Conservation (phyloP, 1,284 basidiomycete species). For the Ceratorhiza oryzae-sativae region DNA sequence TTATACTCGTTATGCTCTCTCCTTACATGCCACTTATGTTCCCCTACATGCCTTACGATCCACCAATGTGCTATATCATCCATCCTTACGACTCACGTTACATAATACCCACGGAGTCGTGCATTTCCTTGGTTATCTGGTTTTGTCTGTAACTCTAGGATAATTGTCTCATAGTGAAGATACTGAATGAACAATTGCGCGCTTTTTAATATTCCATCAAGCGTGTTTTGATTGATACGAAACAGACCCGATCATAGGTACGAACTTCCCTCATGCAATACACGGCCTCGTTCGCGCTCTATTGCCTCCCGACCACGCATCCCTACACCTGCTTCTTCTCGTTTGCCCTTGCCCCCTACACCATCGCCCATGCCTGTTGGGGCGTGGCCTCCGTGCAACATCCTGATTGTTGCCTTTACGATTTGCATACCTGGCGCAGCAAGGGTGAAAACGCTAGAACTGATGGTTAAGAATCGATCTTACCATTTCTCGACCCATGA, state of each 20-base stretch:
- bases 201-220: neutral
- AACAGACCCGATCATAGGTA: slow-evolving; percentile 48
- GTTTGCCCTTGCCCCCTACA: slow-evolving; percentile 71
- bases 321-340: slow-evolving; percentile 71
- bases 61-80: slow-evolving; percentile 24
- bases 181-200: slow-evolving; percentile 31
- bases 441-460: neutral
- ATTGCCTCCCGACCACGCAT: slow-evolving; percentile 68
- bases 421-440: slow-evolving; percentile 41
- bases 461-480: neutral
- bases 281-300: slow-evolving; percentile 75
- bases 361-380: slow-evolving; percentile 80
- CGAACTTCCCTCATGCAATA: slow-evolving; percentile 65
- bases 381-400: slow-evolving; percentile 74
- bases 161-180: slow-evolving; percentile 34
- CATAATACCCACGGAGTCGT: slow-evolving; percentile 36
- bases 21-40: slow-evolving; percentile 21
- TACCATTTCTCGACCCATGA: slow-evolving; percentile 83
- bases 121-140: slow-evolving; percentile 30
- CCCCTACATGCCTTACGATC: slow-evolving; percentile 29
- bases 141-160: slow-evolving; percentile 22
- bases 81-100: slow-evolving; percentile 32
- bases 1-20: slow-evolving; percentile 3
- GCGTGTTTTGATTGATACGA: neutral
- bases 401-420: slow-evolving; percentile 64